Evolutionary conservation across 495 filamentous ascomycete genomes (phyloP), one percentile per base, ranked within the genome.

Genomic region (Aspergillus kassunensis): DNA sequence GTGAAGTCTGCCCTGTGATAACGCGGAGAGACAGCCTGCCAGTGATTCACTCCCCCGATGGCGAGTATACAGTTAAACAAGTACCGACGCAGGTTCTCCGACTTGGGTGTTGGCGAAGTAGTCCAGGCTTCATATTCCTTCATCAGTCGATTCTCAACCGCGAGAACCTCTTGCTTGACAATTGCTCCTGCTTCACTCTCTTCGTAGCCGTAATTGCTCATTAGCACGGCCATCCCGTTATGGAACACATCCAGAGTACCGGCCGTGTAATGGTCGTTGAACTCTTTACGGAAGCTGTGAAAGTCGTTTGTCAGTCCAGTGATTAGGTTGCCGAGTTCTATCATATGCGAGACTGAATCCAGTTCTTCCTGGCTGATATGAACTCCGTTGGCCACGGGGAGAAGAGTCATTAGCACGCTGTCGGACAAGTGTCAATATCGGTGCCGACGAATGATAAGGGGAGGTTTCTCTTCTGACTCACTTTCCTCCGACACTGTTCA

Each of bases 271-370:
- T 39, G 46, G 4, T 49, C 34, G 6, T 49, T 13, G 23, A 40
- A 49, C 25, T 49, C 46, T 8, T 40, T 37, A 31, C 30, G 46
- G 24, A 49, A 49, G 23, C 46, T 49, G 35, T 49, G 31, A 25
- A 40, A 37, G 46, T 40, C 46, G 7, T 49, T 49, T 10, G 46
- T 35, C 12, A 49, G 20, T 8, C 33, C 34, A 7, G 44, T 29
- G 4, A 44, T 44, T n/a, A 44, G 12, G 18, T 44, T 15, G 2
- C 41, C 23, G 8, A 44, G 12, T 25, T 44, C 19, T 24, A 18
- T 44, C 24, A 44, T 27, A 18, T 44, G 41, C 1, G 41, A 30
- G 13, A 44, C 41, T 12, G 41, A 44, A 44, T 44, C 41, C 6
- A 44, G 24, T n/a, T 27, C 41, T 30, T 44, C 13, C 5, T 44